phyloP scores from a whole-genome alignment of 23 red algal species.

The Gracilariopsis chorda region DNA sequence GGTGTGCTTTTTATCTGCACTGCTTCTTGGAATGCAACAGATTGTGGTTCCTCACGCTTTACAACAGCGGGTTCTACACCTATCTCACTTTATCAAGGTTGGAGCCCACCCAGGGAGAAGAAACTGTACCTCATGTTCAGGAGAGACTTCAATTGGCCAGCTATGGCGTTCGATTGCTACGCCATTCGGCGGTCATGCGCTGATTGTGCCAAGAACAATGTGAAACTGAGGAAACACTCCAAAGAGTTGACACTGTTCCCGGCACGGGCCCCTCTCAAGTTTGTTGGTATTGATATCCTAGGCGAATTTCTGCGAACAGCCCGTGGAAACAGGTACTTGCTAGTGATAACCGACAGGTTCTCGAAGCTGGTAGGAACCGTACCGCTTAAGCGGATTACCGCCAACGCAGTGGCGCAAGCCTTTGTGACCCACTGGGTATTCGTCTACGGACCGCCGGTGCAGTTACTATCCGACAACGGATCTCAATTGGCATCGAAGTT shows the following conservation, averaged over 20 bases:
- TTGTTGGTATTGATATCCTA: no score
- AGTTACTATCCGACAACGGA: no score
- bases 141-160: neutral
- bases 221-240: neutral
- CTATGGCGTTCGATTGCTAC: constrained; percentile 11
- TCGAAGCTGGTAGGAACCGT: neutral
- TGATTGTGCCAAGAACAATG: neutral
- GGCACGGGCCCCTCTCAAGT: no score
- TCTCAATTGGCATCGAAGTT: no score
- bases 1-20: no score
- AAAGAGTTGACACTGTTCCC: neutral
- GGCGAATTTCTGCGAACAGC: no score
- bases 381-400: neutral
- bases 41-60: neutral
- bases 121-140: neutral
- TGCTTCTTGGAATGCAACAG: no score
- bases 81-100: constrained; percentile 12
- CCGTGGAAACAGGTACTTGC: no score
- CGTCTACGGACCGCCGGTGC: neutral
- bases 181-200: neutral
- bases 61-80: neutral
- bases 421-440: neutral
- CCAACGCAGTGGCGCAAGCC: neutral
- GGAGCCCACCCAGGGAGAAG: neutral
- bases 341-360: neutral